Base-by-base conservation (phyloP, 1,284 basidiomycete genomes). In the Ceratorhiza oryzae-sativae region DNA sequence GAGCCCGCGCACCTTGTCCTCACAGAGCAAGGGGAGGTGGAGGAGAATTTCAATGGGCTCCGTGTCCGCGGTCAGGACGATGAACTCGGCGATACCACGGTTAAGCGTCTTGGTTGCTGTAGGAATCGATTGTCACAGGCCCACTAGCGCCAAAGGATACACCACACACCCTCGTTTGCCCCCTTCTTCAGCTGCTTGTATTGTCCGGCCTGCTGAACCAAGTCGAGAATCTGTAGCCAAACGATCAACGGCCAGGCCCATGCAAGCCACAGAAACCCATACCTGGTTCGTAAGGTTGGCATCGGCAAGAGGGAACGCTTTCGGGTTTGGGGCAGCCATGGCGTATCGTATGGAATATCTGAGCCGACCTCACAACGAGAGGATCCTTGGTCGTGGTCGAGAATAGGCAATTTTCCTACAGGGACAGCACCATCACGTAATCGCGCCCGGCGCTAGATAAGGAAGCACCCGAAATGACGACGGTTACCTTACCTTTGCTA, bases 141-240 rank as follows among this genome's bases (percentile, higher is more conserved):
- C 34, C 12, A 23, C 23, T 23, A 39, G 30, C n/a, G n/a, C 56
- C 8, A 32, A 72, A 13, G 51, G 46, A n/a, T 20, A 62, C 75
- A 75, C 1, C 34, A 55, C 85, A 42, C 61, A 92, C 92, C 91
- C 86, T 97, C 95, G 81, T 97, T 97, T 49, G 95, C 95, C 76
- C 97, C 97, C 86, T 99, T 99, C 86, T 98, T 99, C 68, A 99
- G 85, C 83, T 98, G 95, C 83, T 97, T 96, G 85, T 96, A 97
- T 81, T 95, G 91, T 42, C 88, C 86, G 58, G 93, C 93, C 82
- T 95, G 92, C 82, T 95, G 92, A 42, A 94, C 89, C 72, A 96
- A 85, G 77, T 96, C 94, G 72, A 97, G 85, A 78, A 96, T 94
- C 94, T 95, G 45, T 20, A 36, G 30, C 45, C 41, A 45, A 41